Percentiles rank a stretch among this genome's conserved stretches.
Evolutionary conservation across 108 stramenopile species (phyloP).

Genomic region (Seminavis robusta): DNA sequence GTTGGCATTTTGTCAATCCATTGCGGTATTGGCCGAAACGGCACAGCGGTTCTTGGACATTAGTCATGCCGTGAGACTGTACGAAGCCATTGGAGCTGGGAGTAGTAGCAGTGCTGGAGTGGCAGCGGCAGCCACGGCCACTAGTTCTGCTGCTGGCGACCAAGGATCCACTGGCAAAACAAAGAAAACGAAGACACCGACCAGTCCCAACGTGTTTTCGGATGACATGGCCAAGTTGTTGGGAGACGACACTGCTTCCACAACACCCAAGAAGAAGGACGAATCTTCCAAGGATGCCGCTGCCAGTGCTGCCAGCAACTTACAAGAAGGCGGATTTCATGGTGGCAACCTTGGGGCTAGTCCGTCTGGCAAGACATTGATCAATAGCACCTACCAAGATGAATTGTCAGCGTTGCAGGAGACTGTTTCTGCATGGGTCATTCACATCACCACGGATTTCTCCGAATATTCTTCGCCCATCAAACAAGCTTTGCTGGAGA

Average conservation of each 20-base stretch:
- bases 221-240: slow-evolving; percentile 50
- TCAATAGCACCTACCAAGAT: slow-evolving; percentile 67
- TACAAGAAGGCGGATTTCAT: slow-evolving; percentile 13
- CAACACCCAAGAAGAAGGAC: slow-evolving; percentile 4
- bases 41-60: slow-evolving; percentile 87
- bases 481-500: slow-evolving; percentile 83
- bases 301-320: neutral
- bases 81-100: slow-evolving; percentile 75
- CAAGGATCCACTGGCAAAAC: neutral
- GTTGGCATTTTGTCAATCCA: slow-evolving; percentile 82
- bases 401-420: slow-evolving; percentile 77
- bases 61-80: slow-evolving; percentile 74
- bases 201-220: slow-evolving; percentile 25
- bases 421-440: slow-evolving; percentile 80
- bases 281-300: slow-evolving; percentile 6
- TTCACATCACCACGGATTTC: slow-evolving; percentile 83
- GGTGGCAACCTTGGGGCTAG: slow-evolving; percentile 9
- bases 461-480: slow-evolving; percentile 77
- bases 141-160: neutral
- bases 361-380: slow-evolving; percentile 34
- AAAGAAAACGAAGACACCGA: neutral
- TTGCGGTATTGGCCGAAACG: slow-evolving; percentile 83
- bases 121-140: neutral
- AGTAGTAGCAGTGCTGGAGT: neutral
- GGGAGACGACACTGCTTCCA: neutral